Base-by-base conservation (phyloP, 495 filamentous ascomycete genomes). In the Daldinia bambusicola region DNA sequence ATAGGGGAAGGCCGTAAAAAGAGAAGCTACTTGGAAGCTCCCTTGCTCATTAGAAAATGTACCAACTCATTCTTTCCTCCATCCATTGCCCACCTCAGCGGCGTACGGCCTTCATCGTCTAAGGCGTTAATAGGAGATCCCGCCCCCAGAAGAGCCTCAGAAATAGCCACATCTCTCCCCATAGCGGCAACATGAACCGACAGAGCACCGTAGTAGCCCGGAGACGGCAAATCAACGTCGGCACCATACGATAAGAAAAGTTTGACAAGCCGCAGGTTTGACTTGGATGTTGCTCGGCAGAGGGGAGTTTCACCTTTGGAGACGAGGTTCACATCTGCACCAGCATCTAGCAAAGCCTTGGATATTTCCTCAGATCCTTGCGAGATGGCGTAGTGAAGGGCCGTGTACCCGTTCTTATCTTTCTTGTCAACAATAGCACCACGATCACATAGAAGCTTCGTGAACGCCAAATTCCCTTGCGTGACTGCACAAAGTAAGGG, bases 41-140 rank as follows among this genome's bases (percentile, higher is more conserved):
- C 64, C 41, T 72, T 65, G 6, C 56, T 72, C 36, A 72, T 53
- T 34, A 72, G 37, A 37, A 72, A 69, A 48, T 69, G 61, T 8
- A 72, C 61, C 16, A 69, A 31, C 37, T 66, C 70, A 40, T 69
- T 66, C 50, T 64, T 69, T 9, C 70, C 65, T 8, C 65, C 56
- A 26, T 72, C 65, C 61, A 72, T 65, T 16, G 65, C 65, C 70
- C 61, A 72, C 18, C 65, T 64, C 12, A 72, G 16, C 5, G 79
- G 70, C 9, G 78, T 80, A 32, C 76, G 70, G 4, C 74, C 67
- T 31, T 77, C 73, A 14, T 62, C 51, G 40, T 81, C 79, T 12
- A 72, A 37, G 6, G 67, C 69, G 34, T 80, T 77, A 22, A 79
- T 69, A 6, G 78, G 75, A 1, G 74, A 78, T 12, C 77, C 77